A percentile compares a stretch with the other conserved stretches of the same genome.
phyloP scores from a whole-genome alignment of 768 basidiomycete species.

The Daedaleopsis nitida region DNA sequence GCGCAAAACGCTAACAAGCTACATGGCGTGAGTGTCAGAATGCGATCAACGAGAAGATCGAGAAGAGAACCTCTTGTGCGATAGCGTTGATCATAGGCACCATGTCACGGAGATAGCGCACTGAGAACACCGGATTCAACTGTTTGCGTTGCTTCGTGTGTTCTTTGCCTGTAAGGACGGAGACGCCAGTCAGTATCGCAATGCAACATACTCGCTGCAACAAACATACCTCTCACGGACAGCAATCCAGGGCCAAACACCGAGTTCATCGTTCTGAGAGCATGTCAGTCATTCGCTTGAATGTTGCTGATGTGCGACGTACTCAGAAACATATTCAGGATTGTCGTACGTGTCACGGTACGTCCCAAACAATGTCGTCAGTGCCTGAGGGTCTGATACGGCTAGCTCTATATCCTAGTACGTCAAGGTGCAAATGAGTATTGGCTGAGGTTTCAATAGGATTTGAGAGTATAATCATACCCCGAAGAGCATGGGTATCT shows the following conservation, averaged over 20 bases:
- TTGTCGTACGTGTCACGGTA: conserved; percentile 3
- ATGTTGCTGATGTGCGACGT: neutral
- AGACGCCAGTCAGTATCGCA: neutral
- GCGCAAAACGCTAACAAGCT: neutral
- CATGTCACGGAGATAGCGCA: conserved; percentile 3
- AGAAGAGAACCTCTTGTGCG: neutral
- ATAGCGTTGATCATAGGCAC: conserved; percentile 2
- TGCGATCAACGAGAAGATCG: neutral
- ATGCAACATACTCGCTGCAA: neutral
- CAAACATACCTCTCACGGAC: neutral
- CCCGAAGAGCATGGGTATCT: conserved; percentile 2
- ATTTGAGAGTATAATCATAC: neutral
- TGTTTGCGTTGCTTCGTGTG: conserved; percentile 6
- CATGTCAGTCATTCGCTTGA: neutral
- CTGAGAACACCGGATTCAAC: conserved; percentile 8
- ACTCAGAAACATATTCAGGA: conserved; percentile 1
- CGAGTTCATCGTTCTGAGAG: neutral
- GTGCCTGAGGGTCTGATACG: conserved; percentile 1
- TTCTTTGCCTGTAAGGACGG: neutral
- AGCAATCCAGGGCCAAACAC: conserved; percentile 7
- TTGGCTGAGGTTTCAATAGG: neutral
- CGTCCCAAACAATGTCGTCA: conserved; percentile 1
- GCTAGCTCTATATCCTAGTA: conserved; percentile 5
- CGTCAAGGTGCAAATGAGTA: neutral
- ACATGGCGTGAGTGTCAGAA: neutral